phyloP scores from a whole-genome alignment of 2,329 filamentous ascomycete species.

The Nigrospora sphaerica region DNA sequence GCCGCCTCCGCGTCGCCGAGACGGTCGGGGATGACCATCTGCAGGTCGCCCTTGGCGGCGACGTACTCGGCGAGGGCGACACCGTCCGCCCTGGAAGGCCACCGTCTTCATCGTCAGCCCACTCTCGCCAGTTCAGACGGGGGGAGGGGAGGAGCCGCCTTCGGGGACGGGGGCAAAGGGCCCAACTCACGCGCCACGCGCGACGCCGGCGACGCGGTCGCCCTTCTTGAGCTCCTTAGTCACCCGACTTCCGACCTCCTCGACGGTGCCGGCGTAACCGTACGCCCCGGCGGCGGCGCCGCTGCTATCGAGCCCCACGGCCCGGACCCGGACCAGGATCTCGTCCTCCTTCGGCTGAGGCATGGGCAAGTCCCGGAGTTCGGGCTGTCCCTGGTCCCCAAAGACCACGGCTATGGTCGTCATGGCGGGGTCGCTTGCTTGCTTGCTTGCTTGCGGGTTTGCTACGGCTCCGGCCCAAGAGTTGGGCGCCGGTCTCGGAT shows the following conservation, averaged over 20 bases:
- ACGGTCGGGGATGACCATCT: constrained; percentile 35
- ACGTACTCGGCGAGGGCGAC: constrained; percentile 35
- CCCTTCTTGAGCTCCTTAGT: constrained; percentile 35
- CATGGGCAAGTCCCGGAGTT: constrained; percentile 14
- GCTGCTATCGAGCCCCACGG: constrained; percentile 26
- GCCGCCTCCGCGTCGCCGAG: constrained; percentile 40
- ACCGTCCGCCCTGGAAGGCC: background rate
- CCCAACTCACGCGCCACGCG: constrained; percentile 22
- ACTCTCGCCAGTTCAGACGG: no score
- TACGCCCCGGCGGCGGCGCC: constrained; percentile 24
- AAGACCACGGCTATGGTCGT: constrained; percentile 13
- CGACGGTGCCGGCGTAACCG: constrained; percentile 40
- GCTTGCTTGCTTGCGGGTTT: background rate
- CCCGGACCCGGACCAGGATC: constrained; percentile 24
- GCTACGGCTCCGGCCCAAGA: no score
- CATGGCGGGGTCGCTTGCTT: background rate
- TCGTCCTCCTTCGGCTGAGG: constrained; percentile 15
- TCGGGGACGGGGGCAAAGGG: background rate
- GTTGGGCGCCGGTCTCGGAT: no score
- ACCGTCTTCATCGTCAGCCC: no score
- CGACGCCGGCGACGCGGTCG: constrained; percentile 36
- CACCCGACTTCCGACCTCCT: constrained; percentile 35
- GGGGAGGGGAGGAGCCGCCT: no score
- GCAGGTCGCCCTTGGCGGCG: constrained; percentile 29
- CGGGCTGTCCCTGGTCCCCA: constrained; percentile 10